These are phyloP conservation scores for Trichoderma sp. DNA, from an alignment of 2,329 filamentous ascomycete genomes.

Conservation along the genomic window DNA sequence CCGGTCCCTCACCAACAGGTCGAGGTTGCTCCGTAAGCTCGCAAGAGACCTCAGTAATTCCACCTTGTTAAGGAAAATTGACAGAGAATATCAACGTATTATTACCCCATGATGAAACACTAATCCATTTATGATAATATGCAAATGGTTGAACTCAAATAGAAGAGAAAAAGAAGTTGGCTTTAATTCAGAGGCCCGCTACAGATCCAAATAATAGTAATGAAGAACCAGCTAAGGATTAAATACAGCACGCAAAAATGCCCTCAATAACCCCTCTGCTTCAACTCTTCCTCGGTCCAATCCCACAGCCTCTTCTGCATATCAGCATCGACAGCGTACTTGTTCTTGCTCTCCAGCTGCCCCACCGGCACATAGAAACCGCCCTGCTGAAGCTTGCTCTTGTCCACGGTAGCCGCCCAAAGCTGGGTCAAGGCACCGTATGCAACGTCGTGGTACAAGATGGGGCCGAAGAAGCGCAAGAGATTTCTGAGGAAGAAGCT, in stretches of 20 bases:
- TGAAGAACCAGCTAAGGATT: not conserved
- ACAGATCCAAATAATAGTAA: not conserved
- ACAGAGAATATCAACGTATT: not conserved
- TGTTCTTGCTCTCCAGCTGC: not conserved
- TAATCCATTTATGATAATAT: not conserved
- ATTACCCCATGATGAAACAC: not conserved
- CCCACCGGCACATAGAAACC: not conserved
- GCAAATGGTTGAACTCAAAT: not conserved
- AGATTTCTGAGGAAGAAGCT: not conserved
- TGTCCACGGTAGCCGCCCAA: not conserved
- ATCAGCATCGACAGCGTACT: not conserved
- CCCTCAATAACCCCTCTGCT: slow-evolving; percentile 1
- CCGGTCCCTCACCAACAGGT: not conserved
- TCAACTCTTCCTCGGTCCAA: slow-evolving; percentile 8
- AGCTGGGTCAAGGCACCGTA: slow-evolving; percentile 14
- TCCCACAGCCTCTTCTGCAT: slow-evolving; percentile 4
- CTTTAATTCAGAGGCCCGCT: not conserved
- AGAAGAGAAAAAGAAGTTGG: not conserved
- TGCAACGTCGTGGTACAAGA: not conserved
- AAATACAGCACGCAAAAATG: not conserved
- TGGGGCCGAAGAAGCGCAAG: not conserved
- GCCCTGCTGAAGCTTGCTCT: not conserved
- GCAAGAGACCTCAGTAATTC: not conserved
- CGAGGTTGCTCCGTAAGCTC: not conserved
- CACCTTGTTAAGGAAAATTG: not conserved